A percentile compares a stretch with the other conserved stretches of the same genome.
phyloP scores from a whole-genome alignment of 2,329 filamentous ascomycete species.

The Torrubiella hemipterigena region DNA sequence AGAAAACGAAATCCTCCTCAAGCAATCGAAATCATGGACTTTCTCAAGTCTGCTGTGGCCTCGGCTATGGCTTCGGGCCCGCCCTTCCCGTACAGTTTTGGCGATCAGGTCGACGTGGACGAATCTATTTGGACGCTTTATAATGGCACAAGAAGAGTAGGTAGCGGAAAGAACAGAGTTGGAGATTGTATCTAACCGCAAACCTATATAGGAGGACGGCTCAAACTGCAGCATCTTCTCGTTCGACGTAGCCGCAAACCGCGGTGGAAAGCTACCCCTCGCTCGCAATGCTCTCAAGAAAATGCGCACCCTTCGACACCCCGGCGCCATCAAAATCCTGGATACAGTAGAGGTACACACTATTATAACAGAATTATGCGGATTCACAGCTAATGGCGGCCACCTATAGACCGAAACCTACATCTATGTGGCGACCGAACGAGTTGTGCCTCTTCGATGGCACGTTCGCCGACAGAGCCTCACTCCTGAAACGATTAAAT shows the following conservation, averaged over 20 bases:
- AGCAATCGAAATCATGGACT: slow-evolving; percentile 57
- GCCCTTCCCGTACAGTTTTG: slow-evolving; percentile 84
- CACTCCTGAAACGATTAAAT: slow-evolving; percentile 88
- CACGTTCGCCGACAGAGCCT: slow-evolving; percentile 79
- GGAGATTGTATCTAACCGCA: not conserved
- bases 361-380: slow-evolving; percentile 11
- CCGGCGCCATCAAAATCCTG: slow-evolving; percentile 84
- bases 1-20: not conserved
- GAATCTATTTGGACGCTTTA: slow-evolving; percentile 94
- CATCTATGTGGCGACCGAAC: slow-evolving; percentile 93
- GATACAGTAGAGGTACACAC: slow-evolving; percentile 74
- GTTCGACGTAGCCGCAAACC: slow-evolving; percentile 78
- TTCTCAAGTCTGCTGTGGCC: slow-evolving; percentile 92
- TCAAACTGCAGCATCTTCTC: slow-evolving; percentile 94
- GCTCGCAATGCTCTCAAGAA: slow-evolving; percentile 93
- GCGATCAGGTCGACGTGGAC: slow-evolving; percentile 83
- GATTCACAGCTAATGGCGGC: slow-evolving; percentile 4
- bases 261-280: slow-evolving; percentile 67
- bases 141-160: slow-evolving; percentile 83
- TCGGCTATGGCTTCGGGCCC: slow-evolving; percentile 83
- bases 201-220: slow-evolving; percentile 61
- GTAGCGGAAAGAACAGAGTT: slow-evolving; percentile 9
- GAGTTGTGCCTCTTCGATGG: slow-evolving; percentile 78
- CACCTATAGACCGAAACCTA: slow-evolving; percentile 67
- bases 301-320: slow-evolving; percentile 82